A percentile compares a stretch with the other conserved stretches of the same genome.
phyloP scores from a whole-genome alignment of 2,329 filamentous ascomycete species.

The Intubia oerlemansii region DNA sequence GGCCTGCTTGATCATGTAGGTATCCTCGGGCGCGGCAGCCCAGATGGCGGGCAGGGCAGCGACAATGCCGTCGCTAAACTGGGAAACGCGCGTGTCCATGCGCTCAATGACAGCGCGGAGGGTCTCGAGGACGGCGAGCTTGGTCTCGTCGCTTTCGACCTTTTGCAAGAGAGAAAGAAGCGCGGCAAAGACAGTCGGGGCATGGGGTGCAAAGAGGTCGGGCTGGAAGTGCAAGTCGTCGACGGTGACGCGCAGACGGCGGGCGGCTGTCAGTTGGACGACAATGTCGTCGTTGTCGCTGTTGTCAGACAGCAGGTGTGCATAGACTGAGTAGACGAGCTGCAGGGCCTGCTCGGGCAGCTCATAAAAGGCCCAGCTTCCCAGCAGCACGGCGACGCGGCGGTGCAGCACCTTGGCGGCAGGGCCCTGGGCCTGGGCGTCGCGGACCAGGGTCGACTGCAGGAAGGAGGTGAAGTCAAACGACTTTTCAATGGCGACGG shows the following conservation, averaged over 20 bases:
- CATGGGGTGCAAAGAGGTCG: constrained; percentile 56
- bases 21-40: constrained; percentile 58
- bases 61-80: constrained; percentile 63
- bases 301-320: constrained; percentile 56
- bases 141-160: constrained; percentile 68
- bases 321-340: constrained; percentile 72
- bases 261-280: constrained; percentile 74
- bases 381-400: constrained; percentile 71
- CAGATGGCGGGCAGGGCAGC: constrained; percentile 61
- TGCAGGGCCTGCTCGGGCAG: constrained; percentile 45
- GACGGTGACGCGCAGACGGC: constrained; percentile 59
- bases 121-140: constrained; percentile 74
- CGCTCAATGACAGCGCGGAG: constrained; percentile 62
- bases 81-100: constrained; percentile 50
- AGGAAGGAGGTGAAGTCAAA: constrained; percentile 76
- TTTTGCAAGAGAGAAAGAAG: constrained; percentile 62
- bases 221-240: constrained; percentile 70
- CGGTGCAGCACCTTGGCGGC: constrained; percentile 67
- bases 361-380: constrained; percentile 73
- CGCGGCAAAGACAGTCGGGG: constrained; percentile 47
- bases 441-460: constrained; percentile 49
- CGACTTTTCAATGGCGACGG: constrained; percentile 48
- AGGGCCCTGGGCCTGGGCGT: constrained; percentile 43
- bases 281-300: constrained; percentile 76
- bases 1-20: constrained; percentile 84